Base-by-base conservation (phyloP, 257 asterid genomes). In the Cordia subcordata region DNA sequence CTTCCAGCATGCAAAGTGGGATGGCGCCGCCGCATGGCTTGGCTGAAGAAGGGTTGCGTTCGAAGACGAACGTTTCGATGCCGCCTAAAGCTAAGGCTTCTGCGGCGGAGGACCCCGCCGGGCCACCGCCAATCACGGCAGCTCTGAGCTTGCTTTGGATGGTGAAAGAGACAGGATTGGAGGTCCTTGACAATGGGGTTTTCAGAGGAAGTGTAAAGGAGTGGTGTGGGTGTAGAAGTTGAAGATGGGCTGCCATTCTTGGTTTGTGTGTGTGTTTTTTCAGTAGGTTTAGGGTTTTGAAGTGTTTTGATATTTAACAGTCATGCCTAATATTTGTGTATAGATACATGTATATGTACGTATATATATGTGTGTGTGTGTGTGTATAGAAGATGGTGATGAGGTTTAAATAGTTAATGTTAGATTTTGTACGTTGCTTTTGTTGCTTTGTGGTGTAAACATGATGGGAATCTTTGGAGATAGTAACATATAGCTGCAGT, bases 11-110 rank as follows among this genome's bases (percentile, higher is more conserved):
- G 75, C 96, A 88, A 1, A 85, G 72, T 19, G 96, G 96, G 67
- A 88, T 88, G 18, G 96, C 96, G 15, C 94, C 94, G 27, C 96
- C 96, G 32, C 96, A 88, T 44, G 96, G 96, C 72, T 88, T 88
- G 13, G 96, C 92, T 0, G 85, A 67, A 42, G 70, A 72, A 8
- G 86, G 85, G 77, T 83, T 79, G 67, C 96, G 89, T 66, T 88
- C 96, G 54, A 88, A 88, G 74, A 88, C 77, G 81, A 77, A 88
- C 0, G 94, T 88, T 69, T 88, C 94, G 13, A 88, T 50, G 39
- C 96, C 96, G 10, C 96, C 90, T 4, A 79, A 33, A 69, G 92
- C 92, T 33, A 88, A 68, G 23, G 90, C 86, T 73, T 88, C 92
- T 1, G 94, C 96, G 0, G 96, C 96, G 5, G 96, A 85, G 55